Percentiles rank a stretch among this genome's conserved stretches.
Evolutionary conservation across 1,139 yeast genomes (phyloP).

Genomic region (Pneumocystis jirovecii): DNA sequence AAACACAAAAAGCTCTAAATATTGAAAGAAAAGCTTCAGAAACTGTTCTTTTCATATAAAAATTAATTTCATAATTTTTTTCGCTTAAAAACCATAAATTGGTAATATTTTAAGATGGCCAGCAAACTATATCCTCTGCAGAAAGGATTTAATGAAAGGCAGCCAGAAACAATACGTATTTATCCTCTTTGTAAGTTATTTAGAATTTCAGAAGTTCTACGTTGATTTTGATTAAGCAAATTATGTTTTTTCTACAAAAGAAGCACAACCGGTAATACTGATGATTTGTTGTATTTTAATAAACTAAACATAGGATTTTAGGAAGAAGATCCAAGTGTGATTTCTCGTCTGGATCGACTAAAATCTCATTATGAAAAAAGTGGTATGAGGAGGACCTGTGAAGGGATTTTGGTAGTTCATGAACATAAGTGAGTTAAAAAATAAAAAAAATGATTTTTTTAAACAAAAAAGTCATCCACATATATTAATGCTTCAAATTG

Average conservation of each 20-base stretch:
- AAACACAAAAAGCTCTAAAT: background rate
- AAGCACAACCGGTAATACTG: constrained; percentile 18
- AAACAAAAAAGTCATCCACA: constrained; percentile 15
- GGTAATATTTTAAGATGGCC: background rate
- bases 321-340: constrained; percentile 24
- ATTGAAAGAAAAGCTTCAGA: background rate
- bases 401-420: constrained; percentile 25
- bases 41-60: background rate
- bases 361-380: constrained; percentile 22
- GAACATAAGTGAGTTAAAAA: constrained; percentile 16
- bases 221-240: constrained; percentile 14
- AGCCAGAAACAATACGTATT: background rate
- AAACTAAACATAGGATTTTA: background rate
- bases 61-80: background rate
- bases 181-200: background rate
- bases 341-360: constrained; percentile 20
- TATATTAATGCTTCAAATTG: constrained; percentile 23
- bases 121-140: background rate
- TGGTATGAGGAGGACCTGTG: constrained; percentile 26
- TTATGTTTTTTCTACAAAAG: constrained; percentile 24
- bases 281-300: background rate
- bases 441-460: background rate
- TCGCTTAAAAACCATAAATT: background rate
- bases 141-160: constrained; percentile 1
- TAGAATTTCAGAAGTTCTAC: background rate